Base-by-base conservation (phyloP, 1,284 basidiomycete species). In the Cutaneotrichosporon daszewskae region DNA sequence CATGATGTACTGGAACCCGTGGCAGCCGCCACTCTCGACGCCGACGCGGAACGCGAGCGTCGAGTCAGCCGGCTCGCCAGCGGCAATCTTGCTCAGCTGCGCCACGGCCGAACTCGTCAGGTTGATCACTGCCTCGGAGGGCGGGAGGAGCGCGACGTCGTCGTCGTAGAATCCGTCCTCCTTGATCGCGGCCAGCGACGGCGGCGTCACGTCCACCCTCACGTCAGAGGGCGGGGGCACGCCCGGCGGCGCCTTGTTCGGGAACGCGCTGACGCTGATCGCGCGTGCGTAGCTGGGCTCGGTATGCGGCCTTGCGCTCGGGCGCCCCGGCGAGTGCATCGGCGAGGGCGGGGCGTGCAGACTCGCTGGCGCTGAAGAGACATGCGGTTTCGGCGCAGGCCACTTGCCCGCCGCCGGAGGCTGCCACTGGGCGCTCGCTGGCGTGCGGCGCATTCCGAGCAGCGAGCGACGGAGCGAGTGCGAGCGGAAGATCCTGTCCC, bases 1-100 rank as follows among this genome's bases (percentile, higher is more conserved):
- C 68, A 79, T 75, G 45, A 75, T 76, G 61, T 78, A 78, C 51
- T 77, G 76, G 55, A 77, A 79, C 4, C 77, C 77, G 54, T 79
- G 77, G 59, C 77, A 79, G 22, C 77, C 77, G 12, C 77, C 77
- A 18, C 71, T 73, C 50, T 78, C 77, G n/a, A 79, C 77, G 1
- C 72, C 68, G 14, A 79, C 67, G 20, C 77, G 59, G 13, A 79
- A 57, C 0, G 73, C 73, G 12, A 42, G 40, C 14, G 17, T 54
- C 0, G 57, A 45, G 25, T 62, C 62, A 26, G 55, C 44, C 5
- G 67, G 60, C 46, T 77, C 75, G 26, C 64, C 47, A 20, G 69
- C 47, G 13, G 66, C 62, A 24, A 73, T 70, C 32, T 45, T 49
- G 14, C 48, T 51, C 19, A 73, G 53, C 68, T 71, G 72, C 64